phyloP scores from a whole-genome alignment of 75 land plant genomes.

The Sequoiadendron giganteum region DNA sequence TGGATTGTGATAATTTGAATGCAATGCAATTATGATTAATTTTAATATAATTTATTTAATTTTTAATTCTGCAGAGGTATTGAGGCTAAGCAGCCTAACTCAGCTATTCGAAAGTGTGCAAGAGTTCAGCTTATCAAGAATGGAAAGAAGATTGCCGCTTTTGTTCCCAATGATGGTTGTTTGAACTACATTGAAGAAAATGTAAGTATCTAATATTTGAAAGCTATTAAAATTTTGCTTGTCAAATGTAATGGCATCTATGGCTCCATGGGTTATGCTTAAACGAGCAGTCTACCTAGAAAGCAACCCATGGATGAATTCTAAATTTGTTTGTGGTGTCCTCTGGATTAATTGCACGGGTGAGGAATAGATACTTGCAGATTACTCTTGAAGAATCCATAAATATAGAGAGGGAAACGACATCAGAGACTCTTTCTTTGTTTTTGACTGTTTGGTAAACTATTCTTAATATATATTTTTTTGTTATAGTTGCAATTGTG shows the following conservation, averaged over 20 bases:
- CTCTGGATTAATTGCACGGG: too few species aligned
- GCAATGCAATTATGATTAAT: neutral
- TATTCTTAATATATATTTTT: too few species aligned
- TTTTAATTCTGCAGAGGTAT: conserved; percentile 42
- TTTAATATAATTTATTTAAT: neutral
- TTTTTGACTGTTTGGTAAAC: neutral
- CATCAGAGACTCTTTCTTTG: too few species aligned
- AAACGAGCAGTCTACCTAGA: neutral
- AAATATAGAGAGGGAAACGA: too few species aligned
- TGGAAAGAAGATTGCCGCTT: conserved; percentile 78
- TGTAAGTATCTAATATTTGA: conserved; percentile 25
- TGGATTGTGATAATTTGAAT: neutral
- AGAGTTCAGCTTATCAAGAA: conserved; percentile 79
- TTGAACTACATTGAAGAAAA: conserved; percentile 81
- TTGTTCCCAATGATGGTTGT: conserved; percentile 70
- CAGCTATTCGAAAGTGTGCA: conserved; percentile 72
- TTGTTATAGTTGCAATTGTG: neutral
- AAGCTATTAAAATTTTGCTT: neutral
- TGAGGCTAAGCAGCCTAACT: conserved; percentile 71
- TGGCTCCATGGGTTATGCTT: neutral
- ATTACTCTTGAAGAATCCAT: too few species aligned
- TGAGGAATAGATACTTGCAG: too few species aligned
- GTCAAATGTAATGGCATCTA: neutral
- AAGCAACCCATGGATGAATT: neutral
- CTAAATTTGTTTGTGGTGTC: neutral